A percentile compares a stretch with the other conserved stretches of the same genome.
Conservation (phyloP, 2,329 filamentous ascomycete species). For the Rosellinia necatrix region DNA sequence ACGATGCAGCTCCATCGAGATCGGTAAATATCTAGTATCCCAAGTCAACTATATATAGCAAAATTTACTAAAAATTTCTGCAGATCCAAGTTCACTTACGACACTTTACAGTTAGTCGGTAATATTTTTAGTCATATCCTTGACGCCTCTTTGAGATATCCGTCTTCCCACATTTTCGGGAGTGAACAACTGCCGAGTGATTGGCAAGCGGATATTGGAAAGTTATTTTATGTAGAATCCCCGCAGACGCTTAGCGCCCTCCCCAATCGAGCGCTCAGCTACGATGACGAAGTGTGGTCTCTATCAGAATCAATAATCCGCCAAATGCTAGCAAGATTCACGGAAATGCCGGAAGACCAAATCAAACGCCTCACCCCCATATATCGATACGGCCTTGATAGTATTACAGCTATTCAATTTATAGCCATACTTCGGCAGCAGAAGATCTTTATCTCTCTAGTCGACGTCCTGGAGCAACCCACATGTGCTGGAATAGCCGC, state of each 20-base stretch:
- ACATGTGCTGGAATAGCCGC: slow-evolving; percentile 47
- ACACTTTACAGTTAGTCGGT: slow-evolving; percentile 31
- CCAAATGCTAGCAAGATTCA: slow-evolving; percentile 61
- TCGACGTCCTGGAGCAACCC: slow-evolving; percentile 73
- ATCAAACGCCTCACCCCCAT: slow-evolving; percentile 72
- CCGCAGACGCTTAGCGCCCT: background rate
- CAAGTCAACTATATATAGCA: background rate
- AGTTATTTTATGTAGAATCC: slow-evolving; percentile 30
- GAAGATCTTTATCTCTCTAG: slow-evolving; percentile 64
- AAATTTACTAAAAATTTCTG: slow-evolving; percentile 24
- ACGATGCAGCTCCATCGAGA: slow-evolving; percentile 67
- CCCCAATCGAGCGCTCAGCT: background rate
- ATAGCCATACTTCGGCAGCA: slow-evolving; percentile 67
- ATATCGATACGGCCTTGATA: slow-evolving; percentile 87
- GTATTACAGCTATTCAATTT: slow-evolving; percentile 83
- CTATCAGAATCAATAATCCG: slow-evolving; percentile 58
- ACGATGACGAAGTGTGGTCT: slow-evolving; percentile 28
- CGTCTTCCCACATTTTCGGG: slow-evolving; percentile 36
- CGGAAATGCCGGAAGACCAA: slow-evolving; percentile 51
- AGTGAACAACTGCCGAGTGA: slow-evolving; percentile 26
- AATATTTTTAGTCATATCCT: slow-evolving; percentile 39
- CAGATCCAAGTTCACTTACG: slow-evolving; percentile 34
- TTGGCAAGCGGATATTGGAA: slow-evolving; percentile 27
- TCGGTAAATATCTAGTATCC: slow-evolving; percentile 40
- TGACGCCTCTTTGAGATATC: slow-evolving; percentile 36